Percentiles rank a stretch among this genome's conserved stretches.
These are phyloP conservation scores for Breviolum minutum DNA, from an alignment of 73 alveolate species.

Conservation along the genomic window DNA sequence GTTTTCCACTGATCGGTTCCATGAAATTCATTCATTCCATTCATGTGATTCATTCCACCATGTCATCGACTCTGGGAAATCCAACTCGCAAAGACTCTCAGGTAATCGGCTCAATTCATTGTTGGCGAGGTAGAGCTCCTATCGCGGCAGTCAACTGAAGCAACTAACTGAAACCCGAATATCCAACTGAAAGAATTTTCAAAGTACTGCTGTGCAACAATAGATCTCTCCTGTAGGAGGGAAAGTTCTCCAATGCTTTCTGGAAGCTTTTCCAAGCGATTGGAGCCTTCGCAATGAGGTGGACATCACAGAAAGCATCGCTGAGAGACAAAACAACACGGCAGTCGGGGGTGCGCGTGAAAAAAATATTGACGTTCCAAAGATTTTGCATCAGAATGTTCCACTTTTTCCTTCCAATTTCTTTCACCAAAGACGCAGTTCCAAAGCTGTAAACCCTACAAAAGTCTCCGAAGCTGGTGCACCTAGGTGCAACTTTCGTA, in stretches of 20 bases:
- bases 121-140: slow-evolving; percentile 72
- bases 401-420: too few species aligned
- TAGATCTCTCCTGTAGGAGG: slow-evolving; percentile 5
- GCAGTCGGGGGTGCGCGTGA: too few species aligned
- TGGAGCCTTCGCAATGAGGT: background rate
- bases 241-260: slow-evolving; percentile 29
- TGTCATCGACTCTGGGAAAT: background rate
- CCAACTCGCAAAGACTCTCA: slow-evolving; percentile 7
- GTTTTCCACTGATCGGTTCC: background rate
- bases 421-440: too few species aligned
- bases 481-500: slow-evolving; percentile 43
- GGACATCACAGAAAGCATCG: too few species aligned
- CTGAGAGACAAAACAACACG: too few species aligned
- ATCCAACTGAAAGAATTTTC: background rate
- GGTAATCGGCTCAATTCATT: slow-evolving; percentile 30
- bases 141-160: too few species aligned
- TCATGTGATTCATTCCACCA: background rate
- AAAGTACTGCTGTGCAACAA: background rate
- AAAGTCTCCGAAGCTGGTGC: background rate
- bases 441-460: background rate
- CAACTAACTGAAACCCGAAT: background rate
- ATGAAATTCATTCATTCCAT: background rate
- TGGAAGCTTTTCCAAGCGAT: slow-evolving; percentile 38
- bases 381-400: too few species aligned
- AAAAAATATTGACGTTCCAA: too few species aligned